Conservation (phyloP, 2,329 filamentous ascomycete species). For the Stagonosporopsis tanaceti region DNA sequence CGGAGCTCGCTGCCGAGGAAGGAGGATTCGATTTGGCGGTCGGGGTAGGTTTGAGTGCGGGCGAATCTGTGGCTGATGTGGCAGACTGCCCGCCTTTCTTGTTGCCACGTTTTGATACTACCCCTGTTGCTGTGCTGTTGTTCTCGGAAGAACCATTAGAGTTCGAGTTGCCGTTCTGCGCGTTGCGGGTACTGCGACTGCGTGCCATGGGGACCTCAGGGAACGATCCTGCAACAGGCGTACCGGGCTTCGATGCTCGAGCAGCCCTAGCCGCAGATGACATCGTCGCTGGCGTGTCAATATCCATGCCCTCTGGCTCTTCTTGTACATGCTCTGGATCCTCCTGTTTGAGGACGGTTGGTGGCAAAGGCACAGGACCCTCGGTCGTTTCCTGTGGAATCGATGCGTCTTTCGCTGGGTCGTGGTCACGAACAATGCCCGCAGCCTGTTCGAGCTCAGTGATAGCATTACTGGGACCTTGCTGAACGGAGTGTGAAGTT, state of each 20-base stretch:
- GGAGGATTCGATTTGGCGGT: constrained; percentile 41
- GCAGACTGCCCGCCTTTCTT: constrained; percentile 44
- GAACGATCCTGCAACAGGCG: constrained; percentile 55
- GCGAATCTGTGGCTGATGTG: constrained; percentile 36
- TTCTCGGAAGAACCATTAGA: constrained; percentile 52
- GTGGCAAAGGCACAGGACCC: constrained; percentile 53
- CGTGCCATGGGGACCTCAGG: constrained; percentile 53
- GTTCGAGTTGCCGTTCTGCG: constrained; percentile 46
- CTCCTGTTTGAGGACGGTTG: constrained; percentile 59
- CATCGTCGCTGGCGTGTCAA: constrained; percentile 40
- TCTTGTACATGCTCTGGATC: constrained; percentile 53
- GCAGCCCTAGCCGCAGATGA: constrained; percentile 49
- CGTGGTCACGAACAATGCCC: constrained; percentile 34
- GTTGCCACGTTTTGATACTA: constrained; percentile 46
- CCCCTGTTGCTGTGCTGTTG: constrained; percentile 46
- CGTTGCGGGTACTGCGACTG: constrained; percentile 54
- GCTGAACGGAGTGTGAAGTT: constrained; percentile 48
- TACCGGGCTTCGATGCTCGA: constrained; percentile 57
- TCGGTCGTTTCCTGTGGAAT: constrained; percentile 45
- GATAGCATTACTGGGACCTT: constrained; percentile 38
- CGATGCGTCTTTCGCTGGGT: constrained; percentile 33
- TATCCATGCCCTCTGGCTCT: constrained; percentile 52
- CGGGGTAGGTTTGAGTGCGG: constrained; percentile 35
- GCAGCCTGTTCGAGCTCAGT: constrained; percentile 46
- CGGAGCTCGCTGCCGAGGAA: constrained; percentile 44